Base-by-base conservation (phyloP, 2,329 filamentous ascomycete species). In the Paecilomyces sp. region DNA sequence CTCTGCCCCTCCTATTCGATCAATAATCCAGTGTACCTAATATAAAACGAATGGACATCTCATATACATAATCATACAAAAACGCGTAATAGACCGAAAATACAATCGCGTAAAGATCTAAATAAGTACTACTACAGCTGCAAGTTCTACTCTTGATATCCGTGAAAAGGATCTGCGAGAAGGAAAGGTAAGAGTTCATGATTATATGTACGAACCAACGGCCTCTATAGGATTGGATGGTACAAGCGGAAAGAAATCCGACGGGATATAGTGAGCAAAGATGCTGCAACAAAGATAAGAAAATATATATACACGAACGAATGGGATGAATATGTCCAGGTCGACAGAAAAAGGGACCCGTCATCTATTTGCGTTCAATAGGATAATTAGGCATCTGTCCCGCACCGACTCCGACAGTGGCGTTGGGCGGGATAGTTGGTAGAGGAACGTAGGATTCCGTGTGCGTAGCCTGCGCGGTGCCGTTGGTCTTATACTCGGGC, bases 381-480 rank as follows among this genome's bases (percentile, higher is more conserved):
- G 28, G 15, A 31, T 51, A 25, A 54, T n/a, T 34, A 52, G 51
- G 15, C 18, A 33, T 33, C 61, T 54, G 55, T 58, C 41, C 41
- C 52, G 41, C n/a, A 54, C 36, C 7, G 33, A 41, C 55, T 25
- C 55, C 51, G 15, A 61, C 52, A 9, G 30, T 52, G 12, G 47
- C 51, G 47, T 63, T 60, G n/a, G 63, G 51, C 28, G 65, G 65
- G 7, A 59, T 22, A 3, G 65, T 59, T 4, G 74, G 70, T 63
- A 77, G 61, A 6, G 74, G 65, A 51, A 76, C 71, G 57, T 65
- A 75, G 5, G 69, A 64, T 64, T 82, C 74, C 3, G 79, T 77
- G 65, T 81, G 80, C 3, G 76, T 81, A 47, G 79, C 78, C 55
- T 63, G 68, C 13, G 66, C 58, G 3, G 73, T 67, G 0, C 81